Evolutionary conservation across 169 alveolate species (phyloP), one percentile per base, ranked within the genome.

Genomic region (Plasmodium vivax): DNA sequence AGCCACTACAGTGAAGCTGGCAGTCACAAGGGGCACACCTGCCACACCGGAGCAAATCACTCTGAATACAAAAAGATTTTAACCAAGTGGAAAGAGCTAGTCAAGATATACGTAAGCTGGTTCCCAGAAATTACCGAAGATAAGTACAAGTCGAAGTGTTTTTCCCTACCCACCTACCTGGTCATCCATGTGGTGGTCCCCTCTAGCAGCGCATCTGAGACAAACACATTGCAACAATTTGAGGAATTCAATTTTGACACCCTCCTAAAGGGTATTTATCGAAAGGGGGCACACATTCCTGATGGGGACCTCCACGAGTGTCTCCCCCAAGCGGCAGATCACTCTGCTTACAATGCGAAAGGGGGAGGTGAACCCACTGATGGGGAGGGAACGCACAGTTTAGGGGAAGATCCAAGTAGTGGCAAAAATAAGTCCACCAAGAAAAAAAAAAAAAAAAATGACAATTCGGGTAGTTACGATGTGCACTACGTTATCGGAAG

Each of bases 71-170:
- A 27, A 51, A 74, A 30, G 27, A 6, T 47, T 54, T 8, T 91
- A 23, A 36, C 72, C 6, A 14, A 54, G 19, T 91, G 95, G 95
- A 82, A 68, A 71, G 30, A 68, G 41, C 41, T n/a, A 19, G 41
- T 91, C n/a, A 91, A 91, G 83, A 91, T 91, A 32, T 91, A 71
- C 41, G 71, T 91, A 68, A 82, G 85, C 79, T 91, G 95, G 95
- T 81, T 82, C 36, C 92, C 95, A 0, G 95, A 91, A 91, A 82
- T 91, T 82, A 73, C n/a, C 34, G 92, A 91, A 23, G 95, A 91
- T 34, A 91, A 91, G n/a, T 91, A 91, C 19, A 91, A 82, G 58
- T 91, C 95, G 14, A 91, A 91, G 34, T 91, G 95, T 77, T 91
- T 91, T 73, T 91, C 95, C 74, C 19, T 82, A 7, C 92, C 95